These are phyloP conservation scores for Saturnispora besseyi DNA, from an alignment of 805 yeast species.

Conservation along the genomic window DNA sequence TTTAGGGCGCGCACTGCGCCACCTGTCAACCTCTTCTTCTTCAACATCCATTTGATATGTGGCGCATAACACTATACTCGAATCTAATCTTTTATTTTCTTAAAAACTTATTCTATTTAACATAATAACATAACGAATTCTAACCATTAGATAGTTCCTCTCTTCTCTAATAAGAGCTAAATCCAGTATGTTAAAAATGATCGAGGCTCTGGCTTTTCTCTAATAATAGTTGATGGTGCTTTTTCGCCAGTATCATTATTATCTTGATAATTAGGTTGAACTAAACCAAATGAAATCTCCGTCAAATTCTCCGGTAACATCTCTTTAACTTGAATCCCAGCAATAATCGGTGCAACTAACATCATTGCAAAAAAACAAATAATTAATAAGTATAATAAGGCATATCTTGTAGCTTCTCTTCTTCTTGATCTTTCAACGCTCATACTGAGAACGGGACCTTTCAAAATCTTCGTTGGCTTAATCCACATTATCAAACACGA, in stretches of 20 bases:
- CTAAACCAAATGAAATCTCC: slow-evolving; percentile 27
- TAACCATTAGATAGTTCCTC: too few species aligned
- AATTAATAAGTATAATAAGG: slow-evolving; percentile 36
- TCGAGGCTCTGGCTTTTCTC: slow-evolving; percentile 20
- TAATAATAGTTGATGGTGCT: slow-evolving; percentile 40
- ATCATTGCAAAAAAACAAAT: slow-evolving; percentile 32
- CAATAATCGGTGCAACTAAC: slow-evolving; percentile 42
- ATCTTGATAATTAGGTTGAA: slow-evolving; percentile 53
- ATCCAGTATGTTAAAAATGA: slow-evolving; percentile 23
- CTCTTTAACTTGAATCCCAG: slow-evolving; percentile 11
- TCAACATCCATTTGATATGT: too few species aligned
- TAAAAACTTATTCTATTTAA: too few species aligned
- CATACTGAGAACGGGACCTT: slow-evolving; percentile 33
- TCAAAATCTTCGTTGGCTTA: slow-evolving; percentile 30
- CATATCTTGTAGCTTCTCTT: slow-evolving; percentile 36
- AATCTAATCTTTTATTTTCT: too few species aligned
- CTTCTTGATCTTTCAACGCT: slow-evolving; percentile 33
- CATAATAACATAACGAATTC: too few species aligned
- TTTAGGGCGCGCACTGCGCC: too few species aligned
- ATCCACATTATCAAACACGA: slow-evolving; percentile 43
- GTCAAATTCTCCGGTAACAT: slow-evolving; percentile 14
- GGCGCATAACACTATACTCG: too few species aligned
- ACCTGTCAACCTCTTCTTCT: too few species aligned
- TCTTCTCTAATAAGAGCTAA: slow-evolving; percentile 2
- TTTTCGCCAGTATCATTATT: slow-evolving; percentile 58